A percentile compares a stretch with the other conserved stretches of the same genome.
These are phyloP conservation scores for Globisporangium paroecandrum DNA, from an alignment of 352 stramenopile genomes.

Conservation along the genomic window DNA sequence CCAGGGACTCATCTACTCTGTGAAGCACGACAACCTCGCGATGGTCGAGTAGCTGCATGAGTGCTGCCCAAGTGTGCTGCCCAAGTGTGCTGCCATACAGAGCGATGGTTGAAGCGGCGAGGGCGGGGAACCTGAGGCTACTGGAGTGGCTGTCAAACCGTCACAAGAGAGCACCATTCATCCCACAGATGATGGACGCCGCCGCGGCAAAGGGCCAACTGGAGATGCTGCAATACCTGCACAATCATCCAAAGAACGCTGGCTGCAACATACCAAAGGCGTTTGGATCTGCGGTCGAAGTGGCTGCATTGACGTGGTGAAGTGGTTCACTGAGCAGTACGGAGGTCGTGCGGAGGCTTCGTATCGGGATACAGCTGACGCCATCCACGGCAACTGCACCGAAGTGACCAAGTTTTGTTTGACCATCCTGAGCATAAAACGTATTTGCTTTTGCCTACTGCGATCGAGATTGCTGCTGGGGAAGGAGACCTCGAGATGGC, in stretches of 20 bases:
- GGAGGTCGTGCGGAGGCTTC: too few species aligned
- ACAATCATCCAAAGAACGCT: too few species aligned
- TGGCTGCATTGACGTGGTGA: neutral
- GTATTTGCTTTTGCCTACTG: too few species aligned
- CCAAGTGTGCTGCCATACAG: neutral
- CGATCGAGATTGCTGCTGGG: neutral
- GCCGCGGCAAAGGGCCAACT: neutral
- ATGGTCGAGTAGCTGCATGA: constrained; percentile 1
- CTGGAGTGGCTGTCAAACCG: neutral
- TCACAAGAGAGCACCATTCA: neutral
- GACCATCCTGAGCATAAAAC: too few species aligned
- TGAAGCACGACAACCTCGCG: neutral
- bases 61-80: neutral
- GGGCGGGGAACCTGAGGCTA: neutral
- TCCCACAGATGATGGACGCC: neutral
- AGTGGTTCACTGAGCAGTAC: neutral
- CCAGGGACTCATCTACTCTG: neutral
- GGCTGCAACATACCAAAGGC: too few species aligned
- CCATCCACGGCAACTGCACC: too few species aligned
- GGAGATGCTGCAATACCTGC: neutral
- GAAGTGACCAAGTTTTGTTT: too few species aligned
- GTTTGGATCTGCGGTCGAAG: neutral
- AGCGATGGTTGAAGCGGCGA: neutral
- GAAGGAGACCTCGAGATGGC: neutral
- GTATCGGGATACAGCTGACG: too few species aligned